phyloP scores from a whole-genome alignment of 2,329 filamentous ascomycete genomes.

The Proliferodiscus dingleyae region DNA sequence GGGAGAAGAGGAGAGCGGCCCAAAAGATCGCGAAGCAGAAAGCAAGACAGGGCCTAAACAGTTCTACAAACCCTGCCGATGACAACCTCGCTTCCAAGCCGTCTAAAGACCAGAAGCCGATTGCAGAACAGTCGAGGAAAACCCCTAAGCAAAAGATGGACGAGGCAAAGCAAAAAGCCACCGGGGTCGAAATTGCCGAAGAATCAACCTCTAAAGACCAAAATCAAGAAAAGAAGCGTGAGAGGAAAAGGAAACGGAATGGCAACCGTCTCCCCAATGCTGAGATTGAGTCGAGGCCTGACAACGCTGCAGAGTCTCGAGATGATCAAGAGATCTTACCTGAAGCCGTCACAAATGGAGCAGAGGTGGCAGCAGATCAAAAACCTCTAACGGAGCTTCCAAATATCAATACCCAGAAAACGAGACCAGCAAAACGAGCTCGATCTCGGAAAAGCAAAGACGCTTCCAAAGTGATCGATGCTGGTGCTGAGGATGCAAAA shows the following conservation, averaged over 20 bases:
- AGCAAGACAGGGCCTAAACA: not conserved
- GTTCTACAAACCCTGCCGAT: not conserved
- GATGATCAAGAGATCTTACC: too few relatives aligned
- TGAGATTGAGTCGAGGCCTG: not conserved
- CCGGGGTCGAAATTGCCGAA: not conserved
- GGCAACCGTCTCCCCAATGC: conserved; percentile 18
- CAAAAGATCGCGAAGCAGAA: not conserved
- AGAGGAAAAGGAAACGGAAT: conserved; percentile 21
- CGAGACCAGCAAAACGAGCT: conserved; percentile 7
- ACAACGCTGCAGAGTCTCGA: not conserved
- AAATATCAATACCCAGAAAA: conserved; percentile 15
- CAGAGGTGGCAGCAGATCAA: not conserved
- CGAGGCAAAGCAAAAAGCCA: not conserved
- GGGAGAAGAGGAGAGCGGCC: not conserved
- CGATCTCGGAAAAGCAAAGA: conserved; percentile 3
- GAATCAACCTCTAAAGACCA: not conserved
- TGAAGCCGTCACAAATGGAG: not conserved
- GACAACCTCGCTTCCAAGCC: too few relatives aligned
- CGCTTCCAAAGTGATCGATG: conserved; percentile 1
- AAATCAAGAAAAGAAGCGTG: conserved; percentile 9
- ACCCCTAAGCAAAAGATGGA: not conserved
- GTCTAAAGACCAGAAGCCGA: too few relatives aligned
- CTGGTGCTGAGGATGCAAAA: conserved; percentile 25
- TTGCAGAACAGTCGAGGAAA: too few relatives aligned
- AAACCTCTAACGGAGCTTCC: conserved; percentile 13